Percentiles rank a stretch among this genome's conserved stretches.
phyloP scores from a whole-genome alignment of 1,284 basidiomycete species.

The Gymnopus androsaceus region DNA sequence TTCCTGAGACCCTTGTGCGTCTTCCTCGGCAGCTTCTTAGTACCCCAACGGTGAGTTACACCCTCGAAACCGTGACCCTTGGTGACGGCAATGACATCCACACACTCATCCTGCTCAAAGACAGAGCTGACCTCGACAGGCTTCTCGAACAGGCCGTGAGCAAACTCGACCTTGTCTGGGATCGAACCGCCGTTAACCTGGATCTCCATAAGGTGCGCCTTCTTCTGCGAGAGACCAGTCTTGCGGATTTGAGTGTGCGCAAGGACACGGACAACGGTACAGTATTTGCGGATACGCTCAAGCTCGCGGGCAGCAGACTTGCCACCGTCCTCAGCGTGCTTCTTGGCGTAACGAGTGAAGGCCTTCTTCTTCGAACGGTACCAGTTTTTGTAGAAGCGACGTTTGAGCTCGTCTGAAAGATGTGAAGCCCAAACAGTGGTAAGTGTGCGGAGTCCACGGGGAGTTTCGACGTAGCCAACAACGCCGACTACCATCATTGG shows the following conservation, averaged over 20 bases:
- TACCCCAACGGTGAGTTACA: constrained; percentile 99
- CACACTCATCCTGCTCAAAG: constrained; percentile 96
- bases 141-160: constrained; percentile 97
- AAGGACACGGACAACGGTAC: constrained; percentile 98
- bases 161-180: constrained; percentile 97
- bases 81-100: constrained; percentile 98
- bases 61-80: constrained; percentile 99
- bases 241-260: constrained; percentile 99
- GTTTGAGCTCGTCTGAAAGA: constrained; percentile 90
- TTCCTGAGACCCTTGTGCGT: constrained; percentile 99
- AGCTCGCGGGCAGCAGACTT: constrained; percentile 94
- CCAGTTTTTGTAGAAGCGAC: constrained; percentile 99
- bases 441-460: constrained; percentile 91
- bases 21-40: constrained; percentile 98
- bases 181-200: constrained; percentile 98
- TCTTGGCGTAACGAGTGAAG: constrained; percentile 99
- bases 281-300: constrained; percentile 99
- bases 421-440: constrained; percentile 86
- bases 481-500: constrained; percentile 98
- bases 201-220: constrained; percentile 99
- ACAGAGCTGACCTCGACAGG: constrained; percentile 83
- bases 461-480: constrained; percentile 99
- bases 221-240: constrained; percentile 98
- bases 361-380: constrained; percentile 99
- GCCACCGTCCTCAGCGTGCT: constrained; percentile 94